These are phyloP conservation scores for Ustilago esculenta DNA, from an alignment of 1,284 basidiomycete genomes.

Conservation along the genomic window DNA sequence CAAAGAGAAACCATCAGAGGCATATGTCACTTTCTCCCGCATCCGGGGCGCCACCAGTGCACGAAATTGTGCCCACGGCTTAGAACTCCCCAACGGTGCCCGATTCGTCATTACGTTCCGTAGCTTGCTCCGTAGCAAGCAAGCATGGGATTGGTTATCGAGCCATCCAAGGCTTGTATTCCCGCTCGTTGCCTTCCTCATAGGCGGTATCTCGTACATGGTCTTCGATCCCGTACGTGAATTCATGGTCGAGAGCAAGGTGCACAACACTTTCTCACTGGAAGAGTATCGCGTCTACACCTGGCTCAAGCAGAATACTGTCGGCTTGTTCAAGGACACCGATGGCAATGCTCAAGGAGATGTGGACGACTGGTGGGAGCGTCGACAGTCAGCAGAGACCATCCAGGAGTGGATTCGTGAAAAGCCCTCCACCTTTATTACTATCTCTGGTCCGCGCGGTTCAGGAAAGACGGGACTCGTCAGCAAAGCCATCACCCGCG, in stretches of 20 bases:
- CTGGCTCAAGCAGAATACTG: constrained; percentile 56
- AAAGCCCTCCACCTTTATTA: constrained; percentile 75
- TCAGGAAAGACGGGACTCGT: constrained; percentile 85
- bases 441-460: constrained; percentile 90
- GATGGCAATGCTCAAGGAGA: constrained; percentile 46
- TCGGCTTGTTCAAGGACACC: constrained; percentile 44
- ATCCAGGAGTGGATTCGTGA: constrained; percentile 79
- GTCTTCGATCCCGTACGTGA: constrained; percentile 91
- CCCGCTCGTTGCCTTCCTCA: constrained; percentile 83
- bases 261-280: constrained; percentile 78
- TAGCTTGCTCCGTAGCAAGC: constrained; percentile 79
- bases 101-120: constrained; percentile 77
- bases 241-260: constrained; percentile 82
- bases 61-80: constrained; percentile 84
- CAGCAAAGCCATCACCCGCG: constrained; percentile 69
- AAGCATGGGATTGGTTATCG: constrained; percentile 82
- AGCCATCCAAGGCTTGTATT: constrained; percentile 86
- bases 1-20: constrained; percentile 43
- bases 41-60: constrained; percentile 81
- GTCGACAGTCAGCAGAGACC: constrained; percentile 77
- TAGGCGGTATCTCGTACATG: constrained; percentile 86
- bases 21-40: constrained; percentile 50
- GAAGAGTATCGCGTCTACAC: constrained; percentile 41
- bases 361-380: constrained; percentile 79
- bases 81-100: constrained; percentile 71